Conservation (phyloP, 371 early-diverging fungal genomes). For the Blakeslea trispora region DNA sequence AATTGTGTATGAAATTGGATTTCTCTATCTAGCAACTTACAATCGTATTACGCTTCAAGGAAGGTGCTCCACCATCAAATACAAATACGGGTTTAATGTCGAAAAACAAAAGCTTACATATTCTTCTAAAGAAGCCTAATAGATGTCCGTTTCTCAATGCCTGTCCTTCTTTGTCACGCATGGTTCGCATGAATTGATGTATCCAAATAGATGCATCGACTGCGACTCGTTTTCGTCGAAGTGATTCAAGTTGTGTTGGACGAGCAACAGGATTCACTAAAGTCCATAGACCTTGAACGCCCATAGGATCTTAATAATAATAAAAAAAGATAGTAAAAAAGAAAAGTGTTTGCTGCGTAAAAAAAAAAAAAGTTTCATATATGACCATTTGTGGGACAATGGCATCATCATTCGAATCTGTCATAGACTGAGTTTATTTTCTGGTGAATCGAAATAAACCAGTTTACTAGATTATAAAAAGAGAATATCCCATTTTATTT, state of each 20-base stretch:
- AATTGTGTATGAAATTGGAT: too few species aligned
- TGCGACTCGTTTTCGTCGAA: conserved; percentile 77
- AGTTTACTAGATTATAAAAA: too few species aligned
- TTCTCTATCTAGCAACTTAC: conserved; percentile 42
- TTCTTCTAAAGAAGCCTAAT: conserved; percentile 91
- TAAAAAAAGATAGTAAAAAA: background rate
- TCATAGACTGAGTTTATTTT: too few species aligned
- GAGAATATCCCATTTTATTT: too few species aligned
- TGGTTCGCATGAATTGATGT: conserved; percentile 92
- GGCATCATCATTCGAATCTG: too few species aligned
- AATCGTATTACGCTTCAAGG: conserved; percentile 79
- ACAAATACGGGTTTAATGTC: conserved; percentile 94
- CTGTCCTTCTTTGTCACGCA: conserved; percentile 88
- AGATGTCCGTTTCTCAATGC: conserved; percentile 82
- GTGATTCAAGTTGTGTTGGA: conserved; percentile 77
- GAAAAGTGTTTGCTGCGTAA: background rate
- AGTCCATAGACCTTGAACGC: conserved; percentile 95
- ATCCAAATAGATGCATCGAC: conserved; percentile 98
- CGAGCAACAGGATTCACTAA: conserved; percentile 82
- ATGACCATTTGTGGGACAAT: too few species aligned
- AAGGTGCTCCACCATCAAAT: conserved; percentile 92
- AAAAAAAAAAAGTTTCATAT: background rate
- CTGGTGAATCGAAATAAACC: too few species aligned
- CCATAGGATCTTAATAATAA: conserved; percentile 76
- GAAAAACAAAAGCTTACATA: conserved; percentile 92